phyloP scores from a whole-genome alignment of 2,329 filamentous ascomycete genomes.

The Hymenoscyphus fructigenus region DNA sequence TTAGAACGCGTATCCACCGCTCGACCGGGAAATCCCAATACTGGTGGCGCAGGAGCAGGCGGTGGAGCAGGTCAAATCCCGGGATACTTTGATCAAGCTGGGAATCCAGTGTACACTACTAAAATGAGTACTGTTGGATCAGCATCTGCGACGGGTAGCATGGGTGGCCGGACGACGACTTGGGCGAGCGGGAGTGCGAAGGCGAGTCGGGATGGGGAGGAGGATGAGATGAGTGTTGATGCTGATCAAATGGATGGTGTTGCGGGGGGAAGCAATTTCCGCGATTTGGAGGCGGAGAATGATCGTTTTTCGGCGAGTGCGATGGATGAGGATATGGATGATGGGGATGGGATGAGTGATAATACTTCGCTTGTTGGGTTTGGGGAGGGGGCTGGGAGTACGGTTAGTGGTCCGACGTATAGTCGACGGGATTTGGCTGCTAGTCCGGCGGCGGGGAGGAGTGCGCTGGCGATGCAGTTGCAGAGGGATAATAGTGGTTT shows the following conservation, averaged over 20 bases:
- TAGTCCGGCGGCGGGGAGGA: conserved; percentile 39
- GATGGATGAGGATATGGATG: conserved; percentile 46
- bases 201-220: conserved; percentile 53
- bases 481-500: conserved; percentile 22
- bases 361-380: conserved; percentile 88
- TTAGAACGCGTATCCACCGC: conserved; percentile 83
- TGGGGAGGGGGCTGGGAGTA: conserved; percentile 85
- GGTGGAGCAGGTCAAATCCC: conserved; percentile 43
- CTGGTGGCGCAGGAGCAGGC: conserved; percentile 36
- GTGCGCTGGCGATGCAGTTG: conserved; percentile 25
- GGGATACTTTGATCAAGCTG: conserved; percentile 78
- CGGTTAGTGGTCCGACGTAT: conserved; percentile 76
- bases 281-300: conserved; percentile 49
- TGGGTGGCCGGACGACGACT: conserved; percentile 60
- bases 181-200: conserved; percentile 63
- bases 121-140: conserved; percentile 90
- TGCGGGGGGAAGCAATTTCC: conserved; percentile 38
- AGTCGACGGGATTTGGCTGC: conserved; percentile 45
- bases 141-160: conserved; percentile 81
- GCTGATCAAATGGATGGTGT: background rate
- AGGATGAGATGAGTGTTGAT: conserved; percentile 66
- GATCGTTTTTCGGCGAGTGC: conserved; percentile 40
- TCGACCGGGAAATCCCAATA: conserved; percentile 45
- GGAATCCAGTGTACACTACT: conserved; percentile 63
- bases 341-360: conserved; percentile 68